phyloP scores from a whole-genome alignment of 1,139 yeast species.

The Geotrichum australiense region DNA sequence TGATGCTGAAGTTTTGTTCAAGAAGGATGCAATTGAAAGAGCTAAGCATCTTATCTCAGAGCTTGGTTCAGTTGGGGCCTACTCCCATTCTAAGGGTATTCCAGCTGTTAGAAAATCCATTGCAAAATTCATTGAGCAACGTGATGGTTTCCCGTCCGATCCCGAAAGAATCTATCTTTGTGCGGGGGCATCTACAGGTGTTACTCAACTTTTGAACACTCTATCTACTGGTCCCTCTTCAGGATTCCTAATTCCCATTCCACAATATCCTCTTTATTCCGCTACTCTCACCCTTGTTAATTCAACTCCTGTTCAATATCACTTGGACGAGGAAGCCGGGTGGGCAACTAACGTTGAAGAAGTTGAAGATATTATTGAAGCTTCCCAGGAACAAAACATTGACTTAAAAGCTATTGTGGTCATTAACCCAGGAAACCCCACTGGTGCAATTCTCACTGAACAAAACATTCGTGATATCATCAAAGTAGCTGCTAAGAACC shows the following conservation, averaged over 20 bases:
- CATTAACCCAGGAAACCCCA: slow-evolving; percentile 97
- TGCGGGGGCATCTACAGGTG: slow-evolving; percentile 92
- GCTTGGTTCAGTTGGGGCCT: slow-evolving; percentile 86
- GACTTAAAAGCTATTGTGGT: slow-evolving; percentile 77
- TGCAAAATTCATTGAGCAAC: slow-evolving; percentile 64
- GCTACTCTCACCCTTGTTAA: slow-evolving; percentile 81
- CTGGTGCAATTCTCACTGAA: slow-evolving; percentile 71
- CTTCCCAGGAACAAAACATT: slow-evolving; percentile 49
- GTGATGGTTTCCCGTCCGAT: slow-evolving; percentile 63
- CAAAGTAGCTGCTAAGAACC: slow-evolving; percentile 73
- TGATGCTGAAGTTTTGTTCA: slow-evolving; percentile 39
- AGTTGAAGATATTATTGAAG: slow-evolving; percentile 50
- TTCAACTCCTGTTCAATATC: slow-evolving; percentile 82
- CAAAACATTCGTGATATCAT: slow-evolving; percentile 65
- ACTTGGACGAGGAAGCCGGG: slow-evolving; percentile 63
- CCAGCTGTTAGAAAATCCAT: slow-evolving; percentile 62
- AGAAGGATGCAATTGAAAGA: slow-evolving; percentile 65
- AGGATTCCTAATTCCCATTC: slow-evolving; percentile 92
- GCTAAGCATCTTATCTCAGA: slow-evolving; percentile 54
- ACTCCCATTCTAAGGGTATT: slow-evolving; percentile 89
- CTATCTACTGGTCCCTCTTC: slow-evolving; percentile 58
- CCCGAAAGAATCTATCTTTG: slow-evolving; percentile 76
- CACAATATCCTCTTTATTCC: slow-evolving; percentile 94
- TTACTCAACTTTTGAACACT: slow-evolving; percentile 63
- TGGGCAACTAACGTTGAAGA: slow-evolving; percentile 80